Base-by-base conservation (phyloP, 1,284 basidiomycete genomes). In the Papiliotrema laurentii region DNA sequence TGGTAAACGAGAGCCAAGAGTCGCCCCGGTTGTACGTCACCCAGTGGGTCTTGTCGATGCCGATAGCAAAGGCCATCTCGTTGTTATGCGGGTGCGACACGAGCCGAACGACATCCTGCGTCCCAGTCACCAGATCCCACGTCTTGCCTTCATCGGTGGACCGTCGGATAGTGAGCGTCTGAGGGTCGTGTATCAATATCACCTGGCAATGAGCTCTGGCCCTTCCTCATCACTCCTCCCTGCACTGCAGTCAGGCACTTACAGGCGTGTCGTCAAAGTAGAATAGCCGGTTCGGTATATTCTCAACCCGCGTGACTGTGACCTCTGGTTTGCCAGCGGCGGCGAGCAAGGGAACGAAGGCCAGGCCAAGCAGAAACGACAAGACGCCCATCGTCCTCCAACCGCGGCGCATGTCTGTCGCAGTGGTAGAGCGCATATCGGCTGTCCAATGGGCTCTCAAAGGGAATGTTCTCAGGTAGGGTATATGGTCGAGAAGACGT, bases 191-290 rank as follows among this genome's bases (percentile, higher is more conserved):
- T 65, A 89, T 91, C 45, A 97, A 77, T 10, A 85, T 85, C 50
- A 80, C 79, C 84, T 96, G 72, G 50, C 24, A 36, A 36, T 50
- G 10, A 50, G 49, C 19, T 19, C 6, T 5, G 6, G n/a, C 7
- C 41, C 18, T 2, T 19, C 5, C 14, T 19, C 1, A n/a, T 22
- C 14, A 19, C 42, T 30, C 19, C 40, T 19, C 13, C 24, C 31
- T 22, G 36, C 16, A 44, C n/a, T 25, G n/a, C 2, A 11, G 24
- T n/a, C n/a, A n/a, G 5, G 1, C 19, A 59, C 64, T 74, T 78
- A 91, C 89, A 35, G 84, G 73, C 5, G 88, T 85, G 75, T 96
- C 93, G 58, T 94, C 87, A 75, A 97, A 94, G 79, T 92, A 97
- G 77, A 87, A 86, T 46, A 97, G 72, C 58, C 81, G 79, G n/a